Percentiles rank a stretch among this genome's conserved stretches.
These are phyloP conservation scores for Pigoraptor vietnamica DNA, from an alignment of 78 protist genomes.

Conservation along the genomic window DNA sequence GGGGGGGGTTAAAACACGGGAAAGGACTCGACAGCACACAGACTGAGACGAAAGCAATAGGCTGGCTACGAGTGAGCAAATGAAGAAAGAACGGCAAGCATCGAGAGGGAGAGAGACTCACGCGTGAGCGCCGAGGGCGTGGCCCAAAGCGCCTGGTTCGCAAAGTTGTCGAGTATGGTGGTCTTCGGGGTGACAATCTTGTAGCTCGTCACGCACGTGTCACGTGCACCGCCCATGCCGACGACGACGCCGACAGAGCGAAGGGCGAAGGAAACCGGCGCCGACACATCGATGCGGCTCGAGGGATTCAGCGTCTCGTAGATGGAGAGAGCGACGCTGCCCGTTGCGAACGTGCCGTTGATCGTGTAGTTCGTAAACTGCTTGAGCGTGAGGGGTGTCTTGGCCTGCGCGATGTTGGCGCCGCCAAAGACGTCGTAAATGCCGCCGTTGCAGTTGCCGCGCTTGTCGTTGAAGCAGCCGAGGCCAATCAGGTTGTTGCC, in stretches of 20 bases:
- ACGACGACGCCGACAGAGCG: neutral
- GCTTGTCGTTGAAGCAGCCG: neutral
- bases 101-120: too few relatives aligned
- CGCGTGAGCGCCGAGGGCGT: neutral
- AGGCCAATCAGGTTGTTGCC: neutral
- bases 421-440: neutral
- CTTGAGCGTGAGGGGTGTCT: neutral
- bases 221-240: neutral
- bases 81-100: too few relatives aligned
- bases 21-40: too few relatives aligned
- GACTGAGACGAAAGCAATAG: too few relatives aligned
- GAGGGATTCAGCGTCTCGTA: neutral
- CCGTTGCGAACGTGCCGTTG: neutral
- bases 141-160: neutral
- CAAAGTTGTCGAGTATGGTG: neutral
- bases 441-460: neutral
- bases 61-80: too few relatives aligned
- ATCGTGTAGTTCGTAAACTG: neutral
- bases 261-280: neutral
- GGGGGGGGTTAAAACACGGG: too few relatives aligned
- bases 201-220: neutral
- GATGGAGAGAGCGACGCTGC: neutral
- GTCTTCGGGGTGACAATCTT: neutral
- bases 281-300: neutral
- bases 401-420: neutral